phyloP scores from a whole-genome alignment of 441 rosid species.

The Daphne laureola region DNA sequence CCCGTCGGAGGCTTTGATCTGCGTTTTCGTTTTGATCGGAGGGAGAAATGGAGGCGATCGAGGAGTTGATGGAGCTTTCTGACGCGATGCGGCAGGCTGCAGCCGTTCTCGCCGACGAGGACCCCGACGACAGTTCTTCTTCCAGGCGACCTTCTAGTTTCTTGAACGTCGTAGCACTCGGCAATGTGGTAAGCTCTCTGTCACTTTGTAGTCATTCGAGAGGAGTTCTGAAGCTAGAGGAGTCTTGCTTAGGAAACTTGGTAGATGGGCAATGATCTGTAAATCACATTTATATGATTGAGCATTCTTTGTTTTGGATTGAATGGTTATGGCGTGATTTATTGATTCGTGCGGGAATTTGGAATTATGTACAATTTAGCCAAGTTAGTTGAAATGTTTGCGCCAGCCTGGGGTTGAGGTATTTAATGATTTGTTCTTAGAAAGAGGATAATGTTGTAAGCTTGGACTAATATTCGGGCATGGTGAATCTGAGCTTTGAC shows the following conservation, averaged over 20 bases:
- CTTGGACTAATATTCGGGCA: no score
- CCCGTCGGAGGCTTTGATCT: constrained; percentile 8
- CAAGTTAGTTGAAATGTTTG: no score
- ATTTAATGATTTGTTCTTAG: no score
- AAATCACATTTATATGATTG: neutral
- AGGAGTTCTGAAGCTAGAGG: no score
- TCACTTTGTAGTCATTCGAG: neutral
- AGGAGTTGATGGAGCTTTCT: constrained; percentile 66
- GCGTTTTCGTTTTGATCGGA: neutral
- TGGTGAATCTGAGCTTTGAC: no score
- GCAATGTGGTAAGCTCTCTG: constrained; percentile 68
- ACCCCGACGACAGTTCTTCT: constrained; percentile 58
- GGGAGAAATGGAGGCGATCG: constrained; percentile 80
- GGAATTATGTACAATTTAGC: no score
- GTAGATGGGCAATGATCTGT: neutral
- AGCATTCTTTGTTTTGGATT: constrained; percentile 11
- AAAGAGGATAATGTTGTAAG: no score
- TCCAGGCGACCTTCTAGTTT: constrained; percentile 59
- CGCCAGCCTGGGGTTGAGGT: no score
- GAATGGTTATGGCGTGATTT: no score
- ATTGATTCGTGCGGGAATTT: no score
- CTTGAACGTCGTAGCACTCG: constrained; percentile 74
- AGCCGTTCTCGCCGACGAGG: constrained; percentile 82
- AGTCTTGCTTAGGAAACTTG: no score
- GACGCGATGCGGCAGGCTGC: constrained; percentile 82